Evolutionary conservation across 768 basidiomycete genomes (phyloP).

Genomic region (Brasilioporus rufonigricans): DNA sequence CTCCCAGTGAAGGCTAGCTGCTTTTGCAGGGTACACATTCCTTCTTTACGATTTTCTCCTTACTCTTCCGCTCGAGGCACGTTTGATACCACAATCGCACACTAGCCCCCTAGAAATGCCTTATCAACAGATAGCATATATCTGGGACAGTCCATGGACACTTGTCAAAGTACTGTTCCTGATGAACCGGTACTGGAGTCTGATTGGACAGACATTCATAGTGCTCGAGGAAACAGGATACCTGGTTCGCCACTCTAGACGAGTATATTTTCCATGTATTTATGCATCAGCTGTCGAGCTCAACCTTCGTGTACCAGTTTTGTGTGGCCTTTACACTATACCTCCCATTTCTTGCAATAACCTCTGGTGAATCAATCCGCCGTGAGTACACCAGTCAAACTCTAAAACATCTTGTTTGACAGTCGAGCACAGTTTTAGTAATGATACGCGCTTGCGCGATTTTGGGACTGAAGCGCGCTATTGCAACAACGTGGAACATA

Average conservation of each 20-base stretch:
- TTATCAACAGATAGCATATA: constrained; percentile 10
- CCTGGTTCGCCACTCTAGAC: constrained; percentile 10
- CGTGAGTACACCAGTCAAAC: constrained; percentile 10
- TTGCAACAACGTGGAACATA: not conserved
- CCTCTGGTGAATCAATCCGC: constrained; percentile 22
- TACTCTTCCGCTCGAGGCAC: constrained; percentile 27
- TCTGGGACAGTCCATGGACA: constrained; percentile 20
- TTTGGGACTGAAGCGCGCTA: constrained; percentile 8
- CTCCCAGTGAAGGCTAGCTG: not conserved
- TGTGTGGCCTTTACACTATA: constrained; percentile 2
- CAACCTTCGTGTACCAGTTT: constrained; percentile 12
- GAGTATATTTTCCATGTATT: constrained; percentile 1
- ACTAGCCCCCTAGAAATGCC: not conserved
- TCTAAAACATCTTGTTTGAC: not conserved
- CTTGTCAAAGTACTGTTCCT: constrained; percentile 12
- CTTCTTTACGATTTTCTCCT: constrained; percentile 28
- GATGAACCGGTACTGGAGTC: constrained; percentile 14
- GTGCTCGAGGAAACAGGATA: constrained; percentile 24
- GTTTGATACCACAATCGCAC: not conserved
- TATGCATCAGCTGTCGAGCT: not conserved
- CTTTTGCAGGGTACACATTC: constrained; percentile 19
- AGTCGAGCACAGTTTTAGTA: constrained; percentile 17
- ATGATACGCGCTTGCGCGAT: constrained; percentile 26
- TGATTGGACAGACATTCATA: constrained; percentile 21
- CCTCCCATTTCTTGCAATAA: not conserved